phyloP scores from a whole-genome alignment of 106 monocot species.

The Allium sativum region DNA sequence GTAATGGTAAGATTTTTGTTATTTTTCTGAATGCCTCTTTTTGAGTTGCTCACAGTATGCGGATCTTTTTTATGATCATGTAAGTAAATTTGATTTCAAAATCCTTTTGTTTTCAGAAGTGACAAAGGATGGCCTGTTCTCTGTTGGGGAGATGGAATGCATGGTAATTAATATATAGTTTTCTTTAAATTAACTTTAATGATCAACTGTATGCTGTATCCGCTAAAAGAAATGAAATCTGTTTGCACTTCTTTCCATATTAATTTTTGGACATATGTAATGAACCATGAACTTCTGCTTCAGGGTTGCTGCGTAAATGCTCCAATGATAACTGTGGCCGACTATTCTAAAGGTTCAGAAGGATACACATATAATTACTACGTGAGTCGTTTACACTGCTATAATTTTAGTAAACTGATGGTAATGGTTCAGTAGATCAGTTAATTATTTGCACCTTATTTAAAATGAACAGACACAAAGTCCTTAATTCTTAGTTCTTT shows the following conservation, averaged over 20 bases:
- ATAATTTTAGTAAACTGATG: background rate
- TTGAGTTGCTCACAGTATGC: background rate
- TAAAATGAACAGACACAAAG: too few species aligned
- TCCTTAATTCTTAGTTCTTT: too few species aligned
- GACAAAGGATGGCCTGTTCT: constrained; percentile 92
- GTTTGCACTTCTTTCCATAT: too few species aligned
- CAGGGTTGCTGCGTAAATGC: constrained; percentile 99
- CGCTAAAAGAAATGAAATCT: too few species aligned
- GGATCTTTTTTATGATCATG: background rate
- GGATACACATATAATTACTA: constrained; percentile 93
- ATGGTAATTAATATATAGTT: constrained; percentile 41
- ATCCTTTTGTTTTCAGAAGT: constrained; percentile 53
- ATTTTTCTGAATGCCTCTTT: background rate
- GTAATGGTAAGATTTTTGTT: constrained; percentile 46
- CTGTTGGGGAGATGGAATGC: constrained; percentile 99
- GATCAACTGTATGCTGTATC: too few species aligned
- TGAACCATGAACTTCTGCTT: background rate
- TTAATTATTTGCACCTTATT: too few species aligned
- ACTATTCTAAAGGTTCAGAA: constrained; percentile 90
- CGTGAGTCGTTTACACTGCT: constrained; percentile 33
- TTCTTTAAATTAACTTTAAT: background rate
- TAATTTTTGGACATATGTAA: background rate
- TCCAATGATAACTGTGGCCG: constrained; percentile 93
- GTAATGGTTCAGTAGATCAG: too few species aligned
- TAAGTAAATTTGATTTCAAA: background rate